phyloP scores from a whole-genome alignment of 2,329 filamentous ascomycete genomes.

The Curvularia spicifera region DNA sequence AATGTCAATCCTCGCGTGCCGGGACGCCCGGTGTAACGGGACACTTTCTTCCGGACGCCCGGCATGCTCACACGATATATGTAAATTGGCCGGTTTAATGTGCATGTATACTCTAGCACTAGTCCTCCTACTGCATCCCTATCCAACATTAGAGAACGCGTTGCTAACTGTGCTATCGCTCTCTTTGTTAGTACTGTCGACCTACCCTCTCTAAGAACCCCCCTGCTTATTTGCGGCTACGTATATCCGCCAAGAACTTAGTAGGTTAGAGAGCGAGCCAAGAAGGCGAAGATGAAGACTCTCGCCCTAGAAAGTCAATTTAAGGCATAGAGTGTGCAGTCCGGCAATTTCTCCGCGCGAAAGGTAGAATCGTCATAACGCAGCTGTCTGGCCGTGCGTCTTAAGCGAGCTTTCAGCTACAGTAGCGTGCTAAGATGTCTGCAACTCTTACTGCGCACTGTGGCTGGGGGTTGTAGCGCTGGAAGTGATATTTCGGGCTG shows the following conservation, averaged over 20 bases:
- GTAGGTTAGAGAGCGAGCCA: background rate
- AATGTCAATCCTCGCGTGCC: too few relatives aligned
- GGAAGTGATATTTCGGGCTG: too few relatives aligned
- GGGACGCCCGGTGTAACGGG: too few relatives aligned
- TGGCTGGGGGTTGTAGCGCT: too few relatives aligned
- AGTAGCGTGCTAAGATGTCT: too few relatives aligned
- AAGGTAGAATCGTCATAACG: too few relatives aligned
- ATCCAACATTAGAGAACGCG: background rate
- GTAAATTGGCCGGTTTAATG: background rate
- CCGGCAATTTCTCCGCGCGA: too few relatives aligned
- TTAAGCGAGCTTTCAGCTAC: too few relatives aligned
- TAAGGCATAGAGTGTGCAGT: background rate
- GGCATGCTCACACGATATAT: background rate
- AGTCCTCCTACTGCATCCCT: background rate
- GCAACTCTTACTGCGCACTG: too few relatives aligned
- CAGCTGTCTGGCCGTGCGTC: too few relatives aligned
- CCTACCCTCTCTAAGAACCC: background rate
- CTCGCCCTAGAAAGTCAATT: background rate
- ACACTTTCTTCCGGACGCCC: too few relatives aligned
- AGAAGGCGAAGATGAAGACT: slow-evolving; percentile 1
- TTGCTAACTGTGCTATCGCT: background rate
- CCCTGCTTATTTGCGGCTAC: slow-evolving; percentile 1
- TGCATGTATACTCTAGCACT: background rate
- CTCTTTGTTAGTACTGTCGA: background rate
- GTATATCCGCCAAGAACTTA: background rate